Percentiles rank a stretch among this genome's conserved stretches.
Conservation (phyloP, 805 yeast species). For the Saccharomycopsis babjevae region DNA sequence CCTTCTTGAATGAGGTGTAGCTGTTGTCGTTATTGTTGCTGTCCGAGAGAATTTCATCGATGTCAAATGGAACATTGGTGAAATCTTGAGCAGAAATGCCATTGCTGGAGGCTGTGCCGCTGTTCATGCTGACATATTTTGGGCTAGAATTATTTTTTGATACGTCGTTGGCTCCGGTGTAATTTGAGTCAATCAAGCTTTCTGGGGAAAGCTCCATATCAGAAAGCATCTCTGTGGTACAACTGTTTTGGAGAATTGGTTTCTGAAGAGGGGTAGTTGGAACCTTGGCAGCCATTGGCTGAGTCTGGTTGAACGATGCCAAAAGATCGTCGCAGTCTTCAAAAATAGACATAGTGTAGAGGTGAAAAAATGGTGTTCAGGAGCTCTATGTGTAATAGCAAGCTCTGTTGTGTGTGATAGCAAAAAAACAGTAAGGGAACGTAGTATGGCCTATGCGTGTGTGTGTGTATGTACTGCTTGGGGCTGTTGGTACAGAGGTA, state of each 20-base stretch:
- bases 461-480: too few species aligned
- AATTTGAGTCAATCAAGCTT: not conserved
- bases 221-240: not conserved
- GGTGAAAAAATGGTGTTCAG: too few species aligned
- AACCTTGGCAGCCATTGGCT: not conserved
- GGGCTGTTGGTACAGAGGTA: too few species aligned
- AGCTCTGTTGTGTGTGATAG: not conserved
- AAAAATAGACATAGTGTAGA: constrained; percentile 21
- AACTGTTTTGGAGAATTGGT: not conserved
- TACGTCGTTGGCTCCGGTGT: not conserved
- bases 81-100: too few species aligned
- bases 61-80: not conserved
- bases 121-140: constrained; percentile 11
- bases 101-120: not conserved
- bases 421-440: not conserved
- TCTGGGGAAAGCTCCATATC: not conserved
- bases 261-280: not conserved
- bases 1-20: not conserved
- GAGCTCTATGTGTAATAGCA: not conserved
- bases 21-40: constrained; percentile 4
- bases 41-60: constrained; percentile 2
- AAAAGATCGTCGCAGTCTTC: constrained; percentile 27
- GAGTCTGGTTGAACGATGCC: constrained; percentile 21
- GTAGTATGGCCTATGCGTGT: too few species aligned
- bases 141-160: constrained; percentile 5